Base-by-base conservation (phyloP, 2,329 filamentous ascomycete genomes). In the Chaetomium olivaceum region DNA sequence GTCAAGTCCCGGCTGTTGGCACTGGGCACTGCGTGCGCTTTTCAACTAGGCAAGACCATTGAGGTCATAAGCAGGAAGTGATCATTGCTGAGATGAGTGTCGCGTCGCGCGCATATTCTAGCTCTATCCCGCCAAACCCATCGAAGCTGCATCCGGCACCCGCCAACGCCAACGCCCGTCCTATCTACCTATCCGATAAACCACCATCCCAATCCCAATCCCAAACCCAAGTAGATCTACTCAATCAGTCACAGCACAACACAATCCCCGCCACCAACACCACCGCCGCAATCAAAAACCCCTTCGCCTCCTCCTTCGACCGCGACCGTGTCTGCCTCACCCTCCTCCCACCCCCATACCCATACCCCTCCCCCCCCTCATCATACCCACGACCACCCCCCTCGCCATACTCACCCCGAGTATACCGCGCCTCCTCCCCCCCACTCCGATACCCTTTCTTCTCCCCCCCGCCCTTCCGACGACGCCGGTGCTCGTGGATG, bases 261-360 rank as follows among this genome's bases (percentile, higher is more conserved):
- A 67, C 23, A 6, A 64, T 16, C 25, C 65, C 62, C 36, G 59
- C 65, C 12, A 62, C 54, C 43, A 67, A 36, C 29, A 60, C 27
- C 48, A 56, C 21, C 6, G 59, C 59, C 14, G 62, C 65, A 33
- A 67, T 27, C 51, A 67, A 25, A 7, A 67, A 46, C 58, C 60
- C 57, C 27, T 64, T 64, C 7, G 25, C 33, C 62, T 64, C 62
- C 27, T 63, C 58, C 43, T 19, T 55, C 25, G 57, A 60, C 51
- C 61, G 52, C 39, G 39, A 43, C 39, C 39, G 39, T 14, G 39
- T 6, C 39, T 16, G 39, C 39, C 39, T 5, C 39, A 43, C 19
- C 58, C 48, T 19, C 23, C 39, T 21, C 48, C 27, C 25, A 36
- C 27, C 36, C 19, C 25, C 21, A 11, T 23, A 11, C n/a, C 27